Evolutionary conservation across 2,329 filamentous ascomycete genomes (phyloP), one percentile per base, ranked within the genome.

Genomic region (Trichoderma sp.): DNA sequence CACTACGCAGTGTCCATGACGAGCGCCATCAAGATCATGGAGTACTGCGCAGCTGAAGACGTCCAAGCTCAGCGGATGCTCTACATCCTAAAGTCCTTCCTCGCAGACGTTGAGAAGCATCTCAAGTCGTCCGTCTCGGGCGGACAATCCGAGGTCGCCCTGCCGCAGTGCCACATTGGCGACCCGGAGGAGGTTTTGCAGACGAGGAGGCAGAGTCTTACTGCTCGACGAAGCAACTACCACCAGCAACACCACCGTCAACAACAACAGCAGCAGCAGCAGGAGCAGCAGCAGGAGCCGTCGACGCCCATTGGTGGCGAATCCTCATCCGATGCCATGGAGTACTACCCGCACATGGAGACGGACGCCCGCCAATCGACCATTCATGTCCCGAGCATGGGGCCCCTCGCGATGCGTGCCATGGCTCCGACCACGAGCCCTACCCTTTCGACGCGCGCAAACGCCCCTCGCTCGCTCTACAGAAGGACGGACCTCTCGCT

Each of bases 21-120:
- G 0, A 77, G 79, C 41, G 78, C 81, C 7, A 78, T 85, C n/a
- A 69, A 73, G 2, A 80, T 86, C 50, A 77, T 86, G 72, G 72
- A 74, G 3, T 82, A 82, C 69, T 84, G 82, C 68, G 78, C 81
- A 7, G 70, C 77, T 30, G 75, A 72, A 1, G 84, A 86, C 66
- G 76, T 78, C 1, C 81, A 85, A 69, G 84, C 83, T 2, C 71
- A 75, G 3, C 78, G 83, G 5, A 78, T 85, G 4, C 73, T 78
- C 10, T 81, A 80, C 62, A 85, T 86, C 43, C 72, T 86, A 14
- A 75, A 76, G 3, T 79, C 78, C 6, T 86, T 87, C 66, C 74
- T 77, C 7, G 52, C 62, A 14, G 69, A 68, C 3, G 64, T 72
- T 7, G 56, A 64, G 30, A 56, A 67, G 34, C 62, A 67, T 17